Percentiles rank a stretch among this genome's conserved stretches.
These are phyloP conservation scores for Sporisorium sorghi DNA, from an alignment of 1,284 basidiomycete species.

Conservation along the genomic window DNA sequence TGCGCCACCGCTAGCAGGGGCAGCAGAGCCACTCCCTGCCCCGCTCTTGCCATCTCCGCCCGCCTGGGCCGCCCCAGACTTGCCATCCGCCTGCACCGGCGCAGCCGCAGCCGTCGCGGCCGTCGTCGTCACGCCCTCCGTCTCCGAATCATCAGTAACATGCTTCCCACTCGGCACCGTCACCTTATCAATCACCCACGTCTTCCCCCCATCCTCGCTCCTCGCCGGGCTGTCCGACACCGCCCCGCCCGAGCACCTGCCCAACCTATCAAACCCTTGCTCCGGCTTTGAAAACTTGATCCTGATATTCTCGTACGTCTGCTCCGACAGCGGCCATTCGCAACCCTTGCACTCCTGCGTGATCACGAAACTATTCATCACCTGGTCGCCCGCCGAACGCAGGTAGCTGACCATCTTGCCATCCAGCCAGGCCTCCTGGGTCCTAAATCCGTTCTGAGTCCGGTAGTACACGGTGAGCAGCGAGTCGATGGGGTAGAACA, in stretches of 20 bases:
- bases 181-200: slow-evolving; percentile 42
- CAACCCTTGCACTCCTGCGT: slow-evolving; percentile 49
- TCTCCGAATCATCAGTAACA: too few relatives aligned
- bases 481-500: slow-evolving; percentile 30
- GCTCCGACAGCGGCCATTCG: slow-evolving; percentile 34
- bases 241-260: slow-evolving; percentile 39
- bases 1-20: background rate
- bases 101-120: background rate
- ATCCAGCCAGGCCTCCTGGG: slow-evolving; percentile 44
- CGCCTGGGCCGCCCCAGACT: background rate
- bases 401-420: slow-evolving; percentile 45
- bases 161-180: slow-evolving; percentile 36
- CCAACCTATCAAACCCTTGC: slow-evolving; percentile 25
- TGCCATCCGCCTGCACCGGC: background rate
- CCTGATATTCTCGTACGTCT: slow-evolving; percentile 36
- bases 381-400: slow-evolving; percentile 34
- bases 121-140: slow-evolving; percentile 5
- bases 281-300: slow-evolving; percentile 35
- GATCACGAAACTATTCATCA: slow-evolving; percentile 52
- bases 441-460: slow-evolving; percentile 39
- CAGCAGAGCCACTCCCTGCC: background rate
- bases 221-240: slow-evolving; percentile 11
- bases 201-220: slow-evolving; percentile 16
- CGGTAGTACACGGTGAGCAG: slow-evolving; percentile 37
- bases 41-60: background rate